Evolutionary conservation across 352 stramenopile genomes (phyloP).

Genomic region (Thalassiosira mediterranea): DNA sequence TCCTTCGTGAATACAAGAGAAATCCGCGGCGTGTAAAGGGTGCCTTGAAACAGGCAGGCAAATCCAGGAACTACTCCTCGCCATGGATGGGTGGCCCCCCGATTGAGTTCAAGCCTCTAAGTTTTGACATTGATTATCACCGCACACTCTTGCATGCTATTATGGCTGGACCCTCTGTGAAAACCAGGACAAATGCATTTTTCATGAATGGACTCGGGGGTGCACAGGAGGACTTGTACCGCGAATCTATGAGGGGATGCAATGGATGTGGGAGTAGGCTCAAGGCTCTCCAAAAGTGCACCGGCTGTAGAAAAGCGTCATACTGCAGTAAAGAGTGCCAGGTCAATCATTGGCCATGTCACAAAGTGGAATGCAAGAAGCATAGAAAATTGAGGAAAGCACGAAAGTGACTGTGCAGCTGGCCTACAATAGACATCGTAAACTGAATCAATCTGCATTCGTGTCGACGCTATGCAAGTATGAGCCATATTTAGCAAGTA

Average conservation of each 20-base stretch:
- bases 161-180: neutral
- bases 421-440: too few relatives aligned
- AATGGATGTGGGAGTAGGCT: conserved; percentile 6
- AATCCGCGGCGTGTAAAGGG: conserved; percentile 14
- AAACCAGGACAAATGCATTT: neutral
- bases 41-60: conserved; percentile 1
- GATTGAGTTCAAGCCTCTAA: neutral
- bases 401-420: too few relatives aligned
- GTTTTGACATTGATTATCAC: conserved; percentile 13
- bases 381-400: too few relatives aligned
- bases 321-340: conserved; percentile 5
- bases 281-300: conserved; percentile 4
- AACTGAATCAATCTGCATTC: too few relatives aligned
- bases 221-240: neutral
- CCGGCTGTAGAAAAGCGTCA: conserved; percentile 1
- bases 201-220: neutral
- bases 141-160: neutral
- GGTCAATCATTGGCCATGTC: neutral
- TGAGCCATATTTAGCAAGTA: too few relatives aligned
- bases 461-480: too few relatives aligned
- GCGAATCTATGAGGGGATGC: conserved; percentile 6
- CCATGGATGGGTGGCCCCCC: conserved; percentile 1
- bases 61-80: conserved; percentile 8
- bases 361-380: conserved; percentile 10
- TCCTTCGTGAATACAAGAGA: conserved; percentile 12